Conservation (phyloP, 1,139 yeast genomes). For the Yamadazyma triangularis region DNA sequence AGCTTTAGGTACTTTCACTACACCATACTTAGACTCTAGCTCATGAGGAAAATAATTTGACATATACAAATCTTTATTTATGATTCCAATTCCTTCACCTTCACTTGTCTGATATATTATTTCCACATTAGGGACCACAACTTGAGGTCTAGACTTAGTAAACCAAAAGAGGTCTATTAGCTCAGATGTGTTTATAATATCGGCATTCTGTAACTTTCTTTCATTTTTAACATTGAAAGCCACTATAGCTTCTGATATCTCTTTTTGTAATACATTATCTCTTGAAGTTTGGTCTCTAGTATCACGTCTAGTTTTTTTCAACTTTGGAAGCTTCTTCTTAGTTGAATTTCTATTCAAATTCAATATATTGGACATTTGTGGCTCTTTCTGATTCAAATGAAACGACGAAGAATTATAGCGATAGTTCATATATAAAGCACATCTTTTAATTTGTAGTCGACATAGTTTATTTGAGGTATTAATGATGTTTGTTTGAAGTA, state of each 20-base stretch:
- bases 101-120: constrained; percentile 27
- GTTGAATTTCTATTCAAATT: no score
- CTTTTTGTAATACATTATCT: constrained; percentile 18
- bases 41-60: constrained; percentile 10
- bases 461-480: no score
- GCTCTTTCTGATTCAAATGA: no score
- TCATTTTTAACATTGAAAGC: constrained; percentile 6
- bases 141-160: constrained; percentile 17
- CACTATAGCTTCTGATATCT: constrained; percentile 21
- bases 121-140: constrained; percentile 17
- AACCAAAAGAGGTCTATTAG: constrained; percentile 25
- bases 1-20: constrained; percentile 36
- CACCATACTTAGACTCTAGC: constrained; percentile 16
- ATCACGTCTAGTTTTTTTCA: constrained; percentile 21
- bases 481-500: no score
- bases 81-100: constrained; percentile 37
- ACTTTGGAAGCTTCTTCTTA: no score
- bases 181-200: constrained; percentile 19
- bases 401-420: no score
- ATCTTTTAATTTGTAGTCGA: no score
- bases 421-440: no score
- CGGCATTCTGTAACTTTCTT: constrained; percentile 9
- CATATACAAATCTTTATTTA: constrained; percentile 23
- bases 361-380: no score
- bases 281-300: constrained; percentile 25